Percentiles rank a stretch among this genome's conserved stretches.
Evolutionary conservation across 2,329 filamentous ascomycete species (phyloP).

Genomic region (Ceratocystis destructans): DNA sequence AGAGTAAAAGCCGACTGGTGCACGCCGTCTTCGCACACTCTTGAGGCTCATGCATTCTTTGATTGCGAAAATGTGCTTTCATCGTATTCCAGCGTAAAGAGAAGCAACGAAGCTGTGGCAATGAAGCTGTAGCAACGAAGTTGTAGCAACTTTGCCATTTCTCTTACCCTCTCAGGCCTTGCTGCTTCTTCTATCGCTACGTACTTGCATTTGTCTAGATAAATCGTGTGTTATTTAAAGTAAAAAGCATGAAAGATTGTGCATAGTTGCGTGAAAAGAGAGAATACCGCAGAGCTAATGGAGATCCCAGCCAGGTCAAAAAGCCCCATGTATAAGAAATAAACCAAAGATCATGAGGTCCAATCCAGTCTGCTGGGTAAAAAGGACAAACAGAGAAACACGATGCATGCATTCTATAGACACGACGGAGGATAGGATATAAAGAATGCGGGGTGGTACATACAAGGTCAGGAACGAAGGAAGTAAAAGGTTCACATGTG

Average conservation of each 20-base stretch:
- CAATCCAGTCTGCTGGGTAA: background rate
- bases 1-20: too few relatives aligned
- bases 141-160: background rate
- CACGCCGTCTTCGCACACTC: too few relatives aligned
- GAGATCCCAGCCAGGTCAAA: too few relatives aligned
- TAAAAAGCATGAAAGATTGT: background rate
- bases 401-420: constrained; percentile 2
- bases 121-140: too few relatives aligned
- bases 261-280: background rate
- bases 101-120: too few relatives aligned
- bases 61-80: too few relatives aligned
- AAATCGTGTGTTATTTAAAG: background rate
- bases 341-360: background rate
- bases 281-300: background rate
- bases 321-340: background rate
- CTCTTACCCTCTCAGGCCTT: background rate
- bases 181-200: background rate
- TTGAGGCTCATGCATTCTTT: background rate
- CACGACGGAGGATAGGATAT: background rate
- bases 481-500: background rate
- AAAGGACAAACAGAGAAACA: background rate
- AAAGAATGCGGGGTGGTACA: background rate
- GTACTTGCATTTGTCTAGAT: background rate
- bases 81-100: too few relatives aligned
- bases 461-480: background rate